Evolutionary conservation across 371 early-diverging fungal species (phyloP).

Genomic region (Mortierella sp.): DNA sequence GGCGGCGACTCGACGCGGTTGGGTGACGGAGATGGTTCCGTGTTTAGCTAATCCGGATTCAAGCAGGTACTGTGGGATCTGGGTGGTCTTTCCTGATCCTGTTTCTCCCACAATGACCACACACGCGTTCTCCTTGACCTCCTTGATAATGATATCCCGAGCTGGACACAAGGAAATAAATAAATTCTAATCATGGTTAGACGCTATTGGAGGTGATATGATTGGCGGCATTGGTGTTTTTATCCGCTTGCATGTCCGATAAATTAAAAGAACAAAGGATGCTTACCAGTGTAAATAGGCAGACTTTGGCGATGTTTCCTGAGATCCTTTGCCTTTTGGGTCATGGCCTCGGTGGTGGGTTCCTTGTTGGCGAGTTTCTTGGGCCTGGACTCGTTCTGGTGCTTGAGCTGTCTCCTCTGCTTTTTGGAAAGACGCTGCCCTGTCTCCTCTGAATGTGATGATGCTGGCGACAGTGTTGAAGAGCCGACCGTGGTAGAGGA

Average conservation of each 20-base stretch:
- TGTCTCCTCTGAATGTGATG: not conserved
- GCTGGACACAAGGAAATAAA: constrained; percentile 58
- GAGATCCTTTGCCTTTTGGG: constrained; percentile 40
- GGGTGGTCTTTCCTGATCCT: constrained; percentile 76
- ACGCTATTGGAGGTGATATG: no score
- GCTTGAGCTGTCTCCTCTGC: constrained; percentile 31
- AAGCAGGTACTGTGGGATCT: constrained; percentile 92
- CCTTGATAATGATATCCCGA: constrained; percentile 67
- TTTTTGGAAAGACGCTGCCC: constrained; percentile 17
- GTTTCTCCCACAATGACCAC: constrained; percentile 78
- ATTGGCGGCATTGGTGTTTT: no score
- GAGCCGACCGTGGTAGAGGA: not conserved
- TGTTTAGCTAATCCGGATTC: constrained; percentile 77
- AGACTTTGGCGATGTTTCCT: constrained; percentile 59
- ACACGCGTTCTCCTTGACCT: constrained; percentile 65
- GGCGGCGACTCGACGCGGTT: constrained; percentile 99
- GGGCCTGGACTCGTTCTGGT: constrained; percentile 21
- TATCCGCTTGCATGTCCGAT: not conserved
- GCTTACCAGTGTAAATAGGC: constrained; percentile 60
- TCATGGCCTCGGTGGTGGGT: constrained; percentile 33
- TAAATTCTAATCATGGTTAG: no score
- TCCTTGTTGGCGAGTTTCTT: constrained; percentile 36
- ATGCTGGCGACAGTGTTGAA: not conserved
- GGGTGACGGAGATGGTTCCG: constrained; percentile 92
- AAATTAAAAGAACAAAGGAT: not conserved